A percentile compares a stretch with the other conserved stretches of the same genome.
Conservation (phyloP, 148 eudicot genomes). For the Gaultheria prostrata region DNA sequence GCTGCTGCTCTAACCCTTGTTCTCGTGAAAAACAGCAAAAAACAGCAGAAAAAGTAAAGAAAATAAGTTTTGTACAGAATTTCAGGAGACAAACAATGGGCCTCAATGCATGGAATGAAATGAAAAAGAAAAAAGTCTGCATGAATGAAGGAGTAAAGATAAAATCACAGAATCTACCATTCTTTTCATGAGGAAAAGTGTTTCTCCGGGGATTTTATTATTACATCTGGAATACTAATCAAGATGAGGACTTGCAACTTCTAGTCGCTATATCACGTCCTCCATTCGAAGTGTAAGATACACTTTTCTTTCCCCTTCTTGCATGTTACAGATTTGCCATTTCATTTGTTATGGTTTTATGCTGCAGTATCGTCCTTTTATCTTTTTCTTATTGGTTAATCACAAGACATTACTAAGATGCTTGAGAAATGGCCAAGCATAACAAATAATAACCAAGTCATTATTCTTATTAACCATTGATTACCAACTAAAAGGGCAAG, state of each 20-base stretch:
- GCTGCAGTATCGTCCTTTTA: not conserved
- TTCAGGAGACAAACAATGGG: not conserved
- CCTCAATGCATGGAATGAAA: not conserved
- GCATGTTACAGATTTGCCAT: not conserved
- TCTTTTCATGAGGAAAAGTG: not conserved
- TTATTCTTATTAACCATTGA: not conserved
- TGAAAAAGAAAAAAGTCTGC: not conserved
- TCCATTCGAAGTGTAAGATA: conserved; percentile 73
- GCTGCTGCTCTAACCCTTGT: not conserved
- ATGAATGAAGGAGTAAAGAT: not conserved
- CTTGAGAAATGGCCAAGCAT: not conserved
- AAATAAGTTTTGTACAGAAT: not conserved
- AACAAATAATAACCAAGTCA: too few relatives aligned
- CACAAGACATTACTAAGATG: not conserved
- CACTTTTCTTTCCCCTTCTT: conserved; percentile 13
- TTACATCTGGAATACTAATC: conserved; percentile 41
- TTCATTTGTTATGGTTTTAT: not conserved
- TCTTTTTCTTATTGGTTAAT: not conserved
- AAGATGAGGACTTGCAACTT: conserved; percentile 66
- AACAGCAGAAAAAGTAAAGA: not conserved
- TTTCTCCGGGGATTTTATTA: not conserved
- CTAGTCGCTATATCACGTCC: conserved; percentile 76
- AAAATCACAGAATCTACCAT: not conserved
- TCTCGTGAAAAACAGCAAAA: not conserved
- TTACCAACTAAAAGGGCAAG: not conserved